Percentiles rank a stretch among this genome's conserved stretches.
These are phyloP conservation scores for Raphanus hybrid DNA, from an alignment of 441 rosid genomes.

Conservation along the genomic window DNA sequence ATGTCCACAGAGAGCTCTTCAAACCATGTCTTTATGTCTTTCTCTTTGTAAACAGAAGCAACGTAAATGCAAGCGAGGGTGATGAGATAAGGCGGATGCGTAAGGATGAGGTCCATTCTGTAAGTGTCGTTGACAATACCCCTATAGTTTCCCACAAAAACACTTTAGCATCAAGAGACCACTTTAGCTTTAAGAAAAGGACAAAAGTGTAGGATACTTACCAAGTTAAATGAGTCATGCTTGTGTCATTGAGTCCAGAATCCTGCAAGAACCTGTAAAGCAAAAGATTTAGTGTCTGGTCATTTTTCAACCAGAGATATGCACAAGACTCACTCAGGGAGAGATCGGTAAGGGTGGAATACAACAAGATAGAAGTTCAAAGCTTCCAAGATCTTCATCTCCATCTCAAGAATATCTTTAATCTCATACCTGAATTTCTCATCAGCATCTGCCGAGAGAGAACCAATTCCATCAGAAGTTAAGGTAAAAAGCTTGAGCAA, in stretches of 20 bases:
- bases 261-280: slow-evolving; percentile 77
- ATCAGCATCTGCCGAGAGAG: slow-evolving; percentile 60
- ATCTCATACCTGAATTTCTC: slow-evolving; percentile 81
- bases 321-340: slow-evolving; percentile 66
- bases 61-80: slow-evolving; percentile 91
- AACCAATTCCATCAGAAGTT: not conserved
- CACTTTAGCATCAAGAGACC: slow-evolving; percentile 13
- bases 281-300: not conserved
- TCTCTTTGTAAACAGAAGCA: slow-evolving; percentile 75
- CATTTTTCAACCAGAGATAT: not conserved
- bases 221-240: slow-evolving; percentile 84
- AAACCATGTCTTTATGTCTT: slow-evolving; percentile 86
- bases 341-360: slow-evolving; percentile 89
- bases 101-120: slow-evolving; percentile 93
- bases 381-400: slow-evolving; percentile 97
- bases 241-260: slow-evolving; percentile 71
- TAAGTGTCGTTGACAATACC: slow-evolving; percentile 94
- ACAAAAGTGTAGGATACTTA: slow-evolving; percentile 40
- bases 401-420: slow-evolving; percentile 97
- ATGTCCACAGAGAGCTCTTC: slow-evolving; percentile 95
- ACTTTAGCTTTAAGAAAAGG: not conserved
- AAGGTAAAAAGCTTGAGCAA: not conserved
- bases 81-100: slow-evolving; percentile 83
- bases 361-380: slow-evolving; percentile 91
- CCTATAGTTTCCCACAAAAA: slow-evolving; percentile 57